These are phyloP conservation scores for Zymoseptoria ardabiliae DNA, from an alignment of 2,329 filamentous ascomycete species.

Conservation along the genomic window DNA sequence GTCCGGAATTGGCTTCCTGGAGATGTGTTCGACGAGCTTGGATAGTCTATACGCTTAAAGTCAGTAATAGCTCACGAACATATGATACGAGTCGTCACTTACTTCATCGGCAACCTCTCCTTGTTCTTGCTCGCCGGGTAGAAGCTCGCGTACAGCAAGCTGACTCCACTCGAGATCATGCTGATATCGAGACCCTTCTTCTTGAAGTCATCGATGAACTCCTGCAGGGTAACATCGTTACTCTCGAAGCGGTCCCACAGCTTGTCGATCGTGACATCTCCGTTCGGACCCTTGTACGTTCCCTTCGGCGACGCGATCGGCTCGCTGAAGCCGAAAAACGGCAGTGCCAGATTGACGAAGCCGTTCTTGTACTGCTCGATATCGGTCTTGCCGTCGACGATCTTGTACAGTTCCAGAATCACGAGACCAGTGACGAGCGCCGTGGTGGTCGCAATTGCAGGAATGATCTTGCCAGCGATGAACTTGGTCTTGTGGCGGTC, in stretches of 20 bases:
- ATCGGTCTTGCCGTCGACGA: constrained; percentile 91
- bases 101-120: constrained; percentile 68
- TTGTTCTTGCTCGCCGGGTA: constrained; percentile 76
- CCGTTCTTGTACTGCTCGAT: constrained; percentile 99
- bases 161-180: constrained; percentile 97
- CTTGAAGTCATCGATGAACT: constrained; percentile 78
- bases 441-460: constrained; percentile 94
- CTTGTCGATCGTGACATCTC: constrained; percentile 81
- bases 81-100: constrained; percentile 36
- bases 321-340: constrained; percentile 98
- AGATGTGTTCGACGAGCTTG: constrained; percentile 77
- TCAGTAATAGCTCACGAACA: constrained; percentile 20
- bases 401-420: constrained; percentile 88
- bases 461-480: constrained; percentile 98
- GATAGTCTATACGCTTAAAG: constrained; percentile 57
- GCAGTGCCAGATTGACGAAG: constrained; percentile 90
- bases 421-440: constrained; percentile 92
- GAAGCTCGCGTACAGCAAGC: constrained; percentile 88
- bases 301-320: constrained; percentile 92
- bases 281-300: constrained; percentile 71
- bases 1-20: constrained; percentile 81
- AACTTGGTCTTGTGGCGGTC: constrained; percentile 99
- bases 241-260: constrained; percentile 97
- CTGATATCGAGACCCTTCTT: constrained; percentile 72
- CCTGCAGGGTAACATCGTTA: constrained; percentile 71